These are phyloP conservation scores for Talaromyces atroroseus DNA, from an alignment of 2,329 filamentous ascomycete species.

Conservation along the genomic window DNA sequence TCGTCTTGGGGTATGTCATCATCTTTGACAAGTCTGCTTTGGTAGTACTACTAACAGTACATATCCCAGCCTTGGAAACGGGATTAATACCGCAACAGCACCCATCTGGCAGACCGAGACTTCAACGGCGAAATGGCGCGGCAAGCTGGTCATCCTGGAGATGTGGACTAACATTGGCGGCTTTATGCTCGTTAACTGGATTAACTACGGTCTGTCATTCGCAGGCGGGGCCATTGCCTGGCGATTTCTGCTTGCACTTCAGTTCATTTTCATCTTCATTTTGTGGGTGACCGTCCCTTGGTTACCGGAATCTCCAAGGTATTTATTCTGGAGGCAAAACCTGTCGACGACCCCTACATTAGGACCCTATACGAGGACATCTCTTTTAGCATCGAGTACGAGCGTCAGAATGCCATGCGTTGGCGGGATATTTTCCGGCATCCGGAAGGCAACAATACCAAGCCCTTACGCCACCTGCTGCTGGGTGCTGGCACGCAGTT, in stretches of 20 bases:
- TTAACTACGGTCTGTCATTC: conserved; percentile 1
- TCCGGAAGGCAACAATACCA: conserved; percentile 30
- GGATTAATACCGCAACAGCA: neutral
- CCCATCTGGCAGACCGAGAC: conserved; percentile 6
- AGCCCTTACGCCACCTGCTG: conserved; percentile 22
- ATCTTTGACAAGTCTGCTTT: no score
- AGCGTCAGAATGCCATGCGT: conserved; percentile 23
- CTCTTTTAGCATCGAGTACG: neutral
- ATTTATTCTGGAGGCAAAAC: conserved; percentile 14
- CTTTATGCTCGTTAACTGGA: conserved; percentile 19
- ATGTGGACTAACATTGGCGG: conserved; percentile 17
- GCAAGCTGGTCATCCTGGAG: conserved; percentile 5
- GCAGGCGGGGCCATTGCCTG: conserved; percentile 36
- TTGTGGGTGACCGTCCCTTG: neutral
- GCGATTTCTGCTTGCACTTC: conserved; percentile 45
- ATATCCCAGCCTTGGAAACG: conserved; percentile 14
- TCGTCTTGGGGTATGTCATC: conserved; percentile 38
- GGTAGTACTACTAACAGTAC: no score
- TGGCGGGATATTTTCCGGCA: conserved; percentile 29
- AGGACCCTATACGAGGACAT: conserved; percentile 40
- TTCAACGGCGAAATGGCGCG: neutral
- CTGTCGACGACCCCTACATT: conserved; percentile 34
- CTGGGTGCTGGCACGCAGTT: conserved; percentile 12
- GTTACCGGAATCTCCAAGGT: neutral
- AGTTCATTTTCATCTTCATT: conserved; percentile 43